Evolutionary conservation across 331 rosid species (phyloP).

Genomic region (Phaseolus coccineus): DNA sequence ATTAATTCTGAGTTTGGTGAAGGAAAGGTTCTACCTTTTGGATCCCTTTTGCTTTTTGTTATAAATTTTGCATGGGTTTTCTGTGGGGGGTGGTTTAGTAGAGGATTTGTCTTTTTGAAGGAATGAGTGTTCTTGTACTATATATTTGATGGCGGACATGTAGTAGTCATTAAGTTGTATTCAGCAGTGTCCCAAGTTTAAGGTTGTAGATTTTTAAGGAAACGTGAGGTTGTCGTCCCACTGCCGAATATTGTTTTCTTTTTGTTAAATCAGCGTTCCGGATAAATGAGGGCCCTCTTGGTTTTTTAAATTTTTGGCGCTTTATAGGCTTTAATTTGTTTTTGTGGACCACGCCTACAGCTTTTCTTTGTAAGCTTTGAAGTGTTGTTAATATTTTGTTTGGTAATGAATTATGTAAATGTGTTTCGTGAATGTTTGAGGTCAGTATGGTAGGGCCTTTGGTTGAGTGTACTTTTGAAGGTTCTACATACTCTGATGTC

Average conservation of each 20-base stretch:
- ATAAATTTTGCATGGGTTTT: neutral
- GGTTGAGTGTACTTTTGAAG: conserved; percentile 21
- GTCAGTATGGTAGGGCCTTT: conserved; percentile 23
- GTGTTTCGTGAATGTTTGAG: conserved; percentile 27
- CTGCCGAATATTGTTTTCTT: neutral
- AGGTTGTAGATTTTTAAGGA: neutral
- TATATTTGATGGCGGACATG: neutral
- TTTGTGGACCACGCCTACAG: conserved; percentile 19
- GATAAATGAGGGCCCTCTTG: conserved; percentile 46
- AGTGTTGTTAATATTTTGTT: neutral
- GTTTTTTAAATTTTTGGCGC: neutral
- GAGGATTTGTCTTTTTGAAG: neutral
- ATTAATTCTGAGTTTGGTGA: neutral
- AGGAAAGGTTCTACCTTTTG: neutral
- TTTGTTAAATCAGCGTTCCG: neutral
- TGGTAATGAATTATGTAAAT: neutral
- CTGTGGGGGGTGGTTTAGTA: neutral
- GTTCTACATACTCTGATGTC: conserved; percentile 13
- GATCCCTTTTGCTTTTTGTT: neutral
- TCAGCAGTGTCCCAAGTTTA: neutral
- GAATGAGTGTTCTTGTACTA: neutral
- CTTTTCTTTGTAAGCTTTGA: conserved; percentile 19
- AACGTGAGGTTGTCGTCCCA: conserved; percentile 3
- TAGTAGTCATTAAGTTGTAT: neutral
- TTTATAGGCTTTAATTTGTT: conserved; percentile 32